Base-by-base conservation (phyloP, 1,284 basidiomycete species). In the Ceratobasidium sp. region DNA sequence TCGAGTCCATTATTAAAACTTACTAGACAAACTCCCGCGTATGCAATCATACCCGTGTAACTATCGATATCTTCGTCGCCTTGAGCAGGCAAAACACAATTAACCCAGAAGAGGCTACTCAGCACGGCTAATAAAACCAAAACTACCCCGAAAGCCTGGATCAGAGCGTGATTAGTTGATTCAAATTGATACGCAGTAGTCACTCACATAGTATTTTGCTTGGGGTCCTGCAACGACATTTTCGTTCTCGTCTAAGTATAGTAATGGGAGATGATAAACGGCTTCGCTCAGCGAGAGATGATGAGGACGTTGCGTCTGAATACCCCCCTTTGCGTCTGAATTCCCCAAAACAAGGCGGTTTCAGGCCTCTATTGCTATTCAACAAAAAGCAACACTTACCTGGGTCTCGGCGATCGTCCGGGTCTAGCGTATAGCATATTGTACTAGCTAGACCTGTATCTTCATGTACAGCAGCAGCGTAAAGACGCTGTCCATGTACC, bases 11-110 rank as follows among this genome's bases (percentile, higher is more conserved):
- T 7, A 19, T 19, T 19, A 9, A 57, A 57, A 8, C 54, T 31
- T 57, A 57, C 54, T 33, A 57, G 15, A 33, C 36, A 33, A 17
- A 22, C 54, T 57, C 54, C 54, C 8, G 15, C 54, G 22, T 17
- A 33, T 15, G 54, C 54, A 29, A 57, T 29, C 11, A 15, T 27
- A 33, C n/a, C 29, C 17, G 29, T 33, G n/a, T 22, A 53, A 27
- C n/a, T 53, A 17, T 53, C 50, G 9, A 27, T 27, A 53, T 53
- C 50, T 53, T 53, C 27, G 50, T 53, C 27, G 50, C 50, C 27
- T 27, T n/a, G 50, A n/a, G 50, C 50, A n/a, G n/a, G 50, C 50
- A 53, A 27, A n/a, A 53, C 27, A 8, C n/a, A 53, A 22, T n/a
- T 53, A 22, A n/a, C 4, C n/a, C n/a, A 27, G 11, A n/a, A 53